A percentile compares a stretch with the other conserved stretches of the same genome.
Conservation (phyloP, 352 stramenopile genomes). For the Hyaloperonospora arabidopsidis region DNA sequence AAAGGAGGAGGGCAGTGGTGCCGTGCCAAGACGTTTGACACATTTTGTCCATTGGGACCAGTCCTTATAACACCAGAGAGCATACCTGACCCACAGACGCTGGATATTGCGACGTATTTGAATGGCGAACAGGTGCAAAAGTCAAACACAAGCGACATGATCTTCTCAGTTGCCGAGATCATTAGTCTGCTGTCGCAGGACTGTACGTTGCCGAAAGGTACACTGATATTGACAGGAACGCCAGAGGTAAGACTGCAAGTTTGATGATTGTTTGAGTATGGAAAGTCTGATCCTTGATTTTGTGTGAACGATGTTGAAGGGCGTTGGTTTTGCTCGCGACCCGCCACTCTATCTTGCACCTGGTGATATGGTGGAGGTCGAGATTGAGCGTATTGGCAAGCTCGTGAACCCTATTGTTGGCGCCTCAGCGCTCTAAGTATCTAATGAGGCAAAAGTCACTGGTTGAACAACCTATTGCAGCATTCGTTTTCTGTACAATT, state of each 20-base stretch:
- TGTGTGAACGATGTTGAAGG: slow-evolving; percentile 24
- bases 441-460: background rate
- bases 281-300: background rate
- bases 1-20: slow-evolving; percentile 85
- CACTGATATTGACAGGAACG: slow-evolving; percentile 86
- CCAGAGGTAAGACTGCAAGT: slow-evolving; percentile 48
- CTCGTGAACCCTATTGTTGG: slow-evolving; percentile 79
- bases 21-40: slow-evolving; percentile 86
- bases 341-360: slow-evolving; percentile 79
- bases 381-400: slow-evolving; percentile 87
- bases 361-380: slow-evolving; percentile 86
- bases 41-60: slow-evolving; percentile 85
- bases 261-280: background rate
- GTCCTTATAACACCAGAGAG: slow-evolving; percentile 70
- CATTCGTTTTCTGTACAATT: too few species aligned
- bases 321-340: slow-evolving; percentile 83
- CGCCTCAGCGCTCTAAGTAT: slow-evolving; percentile 50
- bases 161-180: slow-evolving; percentile 83
- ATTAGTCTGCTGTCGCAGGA: slow-evolving; percentile 87
- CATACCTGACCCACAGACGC: slow-evolving; percentile 67
- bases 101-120: slow-evolving; percentile 71
- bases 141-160: slow-evolving; percentile 87
- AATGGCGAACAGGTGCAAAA: slow-evolving; percentile 83
- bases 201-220: slow-evolving; percentile 80
- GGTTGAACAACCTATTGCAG: too few species aligned